These are phyloP conservation scores for Nannochloris sp. DNA, from an alignment of 139 green algal species.

Conservation along the genomic window DNA sequence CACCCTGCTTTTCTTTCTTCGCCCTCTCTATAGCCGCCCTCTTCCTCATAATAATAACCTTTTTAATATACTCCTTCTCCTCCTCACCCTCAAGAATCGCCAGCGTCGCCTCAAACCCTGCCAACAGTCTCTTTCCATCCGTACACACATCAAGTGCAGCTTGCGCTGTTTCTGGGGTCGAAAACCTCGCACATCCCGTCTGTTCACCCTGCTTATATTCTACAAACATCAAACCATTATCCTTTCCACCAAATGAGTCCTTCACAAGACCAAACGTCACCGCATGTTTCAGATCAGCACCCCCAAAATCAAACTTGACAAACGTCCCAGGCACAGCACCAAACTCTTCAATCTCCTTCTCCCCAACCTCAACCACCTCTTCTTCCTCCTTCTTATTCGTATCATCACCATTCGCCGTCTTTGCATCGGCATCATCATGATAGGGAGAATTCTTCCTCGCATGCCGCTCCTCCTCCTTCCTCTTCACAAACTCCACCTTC, in stretches of 20 bases:
- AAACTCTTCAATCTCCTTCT: constrained; percentile 2
- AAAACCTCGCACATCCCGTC: constrained; percentile 43
- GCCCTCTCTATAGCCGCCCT: neutral
- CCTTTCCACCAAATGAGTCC: constrained; percentile 39
- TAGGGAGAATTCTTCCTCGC: constrained; percentile 11
- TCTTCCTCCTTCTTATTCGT: neutral
- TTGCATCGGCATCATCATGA: neutral
- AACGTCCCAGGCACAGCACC: constrained; percentile 24
- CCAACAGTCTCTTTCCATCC: constrained; percentile 35
- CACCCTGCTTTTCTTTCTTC: neutral
- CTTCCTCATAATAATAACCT: constrained; percentile 14
- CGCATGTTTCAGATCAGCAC: constrained; percentile 19
- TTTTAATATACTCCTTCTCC: constrained; percentile 48
- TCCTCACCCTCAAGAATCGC: constrained; percentile 49
- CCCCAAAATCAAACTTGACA: constrained; percentile 32
- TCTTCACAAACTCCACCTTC: constrained; percentile 55
- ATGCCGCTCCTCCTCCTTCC: constrained; percentile 54
- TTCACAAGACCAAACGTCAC: constrained; percentile 30
- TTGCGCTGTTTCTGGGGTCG: constrained; percentile 21
- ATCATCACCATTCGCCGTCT: too few relatives aligned
- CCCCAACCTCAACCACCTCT: neutral
- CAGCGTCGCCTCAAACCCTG: constrained; percentile 29
- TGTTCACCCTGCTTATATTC: constrained; percentile 36
- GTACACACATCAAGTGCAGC: constrained; percentile 20
- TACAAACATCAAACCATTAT: constrained; percentile 35